Conservation (phyloP, 2,329 filamentous ascomycete species). For the Sclerotiophoma versabilis region DNA sequence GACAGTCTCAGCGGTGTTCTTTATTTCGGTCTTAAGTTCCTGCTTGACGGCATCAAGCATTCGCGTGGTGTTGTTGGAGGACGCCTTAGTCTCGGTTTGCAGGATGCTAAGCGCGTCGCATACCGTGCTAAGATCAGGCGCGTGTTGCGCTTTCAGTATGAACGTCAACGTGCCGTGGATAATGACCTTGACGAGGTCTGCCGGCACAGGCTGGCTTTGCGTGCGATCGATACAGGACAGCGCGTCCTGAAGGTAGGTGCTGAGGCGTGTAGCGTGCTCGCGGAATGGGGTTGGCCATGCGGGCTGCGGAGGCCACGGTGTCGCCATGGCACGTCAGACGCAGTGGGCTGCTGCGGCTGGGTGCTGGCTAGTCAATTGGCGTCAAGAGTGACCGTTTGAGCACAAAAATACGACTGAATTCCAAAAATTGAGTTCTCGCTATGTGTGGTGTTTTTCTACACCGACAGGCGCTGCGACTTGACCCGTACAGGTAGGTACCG, state of each 20-base stretch:
- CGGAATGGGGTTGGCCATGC: slow-evolving; percentile 6
- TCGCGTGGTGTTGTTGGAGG: background rate
- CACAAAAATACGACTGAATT: slow-evolving; percentile 10
- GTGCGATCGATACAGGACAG: background rate
- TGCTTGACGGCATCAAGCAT: background rate
- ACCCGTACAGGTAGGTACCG: too few species aligned
- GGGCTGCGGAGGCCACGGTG: slow-evolving; percentile 9
- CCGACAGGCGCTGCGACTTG: too few species aligned
- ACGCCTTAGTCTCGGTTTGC: background rate
- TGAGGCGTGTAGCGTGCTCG: slow-evolving; percentile 4
- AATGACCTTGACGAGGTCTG: background rate
- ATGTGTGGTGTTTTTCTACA: too few species aligned
- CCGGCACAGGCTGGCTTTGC: background rate
- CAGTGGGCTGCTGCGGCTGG: slow-evolving; percentile 12
- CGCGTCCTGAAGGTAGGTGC: background rate
- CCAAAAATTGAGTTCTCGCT: background rate
- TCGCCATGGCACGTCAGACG: slow-evolving; percentile 12
- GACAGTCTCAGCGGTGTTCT: background rate
- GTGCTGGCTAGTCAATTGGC: slow-evolving; percentile 13
- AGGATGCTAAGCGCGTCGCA: background rate
- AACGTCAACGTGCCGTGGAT: background rate
- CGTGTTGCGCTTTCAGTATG: background rate
- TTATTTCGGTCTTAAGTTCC: background rate
- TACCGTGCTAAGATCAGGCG: background rate
- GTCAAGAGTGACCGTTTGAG: slow-evolving; percentile 12